Percentiles rank a stretch among this genome's conserved stretches.
Conservation (phyloP, 768 basidiomycete species). For the Xanthoconium stramineum region DNA sequence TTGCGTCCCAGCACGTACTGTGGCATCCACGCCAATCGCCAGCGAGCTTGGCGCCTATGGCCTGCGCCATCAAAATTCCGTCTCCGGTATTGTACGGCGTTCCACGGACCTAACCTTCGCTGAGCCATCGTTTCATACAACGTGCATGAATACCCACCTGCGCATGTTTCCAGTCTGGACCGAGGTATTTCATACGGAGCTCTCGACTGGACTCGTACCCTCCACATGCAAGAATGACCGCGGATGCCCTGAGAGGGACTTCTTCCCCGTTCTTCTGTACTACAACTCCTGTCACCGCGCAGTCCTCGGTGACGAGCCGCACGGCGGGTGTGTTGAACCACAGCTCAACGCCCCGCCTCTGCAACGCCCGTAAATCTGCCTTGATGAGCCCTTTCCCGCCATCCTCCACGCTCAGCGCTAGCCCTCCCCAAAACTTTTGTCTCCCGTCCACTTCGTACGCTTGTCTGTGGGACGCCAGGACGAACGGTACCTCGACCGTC, state of each 20-base stretch:
- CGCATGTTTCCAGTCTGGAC: slow-evolving; percentile 56
- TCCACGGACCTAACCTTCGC: slow-evolving; percentile 50
- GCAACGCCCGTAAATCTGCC: slow-evolving; percentile 50
- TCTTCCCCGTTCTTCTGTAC: slow-evolving; percentile 39
- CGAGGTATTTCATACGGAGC: slow-evolving; percentile 52
- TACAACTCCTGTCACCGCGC: slow-evolving; percentile 44
- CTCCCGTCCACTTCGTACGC: slow-evolving; percentile 62
- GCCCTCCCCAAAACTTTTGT: slow-evolving; percentile 69
- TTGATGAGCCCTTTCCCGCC: slow-evolving; percentile 68
- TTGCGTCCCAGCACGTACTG: slow-evolving; percentile 69
- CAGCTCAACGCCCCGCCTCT: slow-evolving; percentile 47
- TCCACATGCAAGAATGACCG: slow-evolving; percentile 62
- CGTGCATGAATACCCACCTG: slow-evolving; percentile 35
- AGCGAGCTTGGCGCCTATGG: slow-evolving; percentile 49
- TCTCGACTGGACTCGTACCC: slow-evolving; percentile 60
- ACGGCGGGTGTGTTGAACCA: slow-evolving; percentile 56
- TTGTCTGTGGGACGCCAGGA: slow-evolving; percentile 60
- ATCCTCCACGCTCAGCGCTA: slow-evolving; percentile 58
- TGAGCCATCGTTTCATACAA: neutral
- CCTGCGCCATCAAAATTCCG: slow-evolving; percentile 50
- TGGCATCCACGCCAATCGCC: slow-evolving; percentile 75
- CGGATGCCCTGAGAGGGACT: slow-evolving; percentile 36
- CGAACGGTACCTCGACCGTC: slow-evolving; percentile 50
- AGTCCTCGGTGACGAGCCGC: slow-evolving; percentile 32
- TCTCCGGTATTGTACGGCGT: slow-evolving; percentile 74